phyloP scores from a whole-genome alignment of 169 alveolate genomes.

The Plasmodium falciparum region DNA sequence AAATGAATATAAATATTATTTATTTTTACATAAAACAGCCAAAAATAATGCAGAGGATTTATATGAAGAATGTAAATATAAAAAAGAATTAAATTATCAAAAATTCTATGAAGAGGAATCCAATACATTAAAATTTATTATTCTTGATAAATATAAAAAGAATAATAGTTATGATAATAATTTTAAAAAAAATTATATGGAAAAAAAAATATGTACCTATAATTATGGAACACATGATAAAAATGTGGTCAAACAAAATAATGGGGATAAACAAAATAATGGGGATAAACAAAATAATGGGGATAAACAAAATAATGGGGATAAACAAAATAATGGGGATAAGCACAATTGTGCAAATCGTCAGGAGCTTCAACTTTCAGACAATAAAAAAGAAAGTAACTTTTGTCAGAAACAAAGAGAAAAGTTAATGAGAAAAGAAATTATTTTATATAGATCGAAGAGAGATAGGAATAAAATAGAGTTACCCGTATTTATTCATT shows the following conservation, averaged over 20 bases:
- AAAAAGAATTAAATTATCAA: slow-evolving; percentile 60
- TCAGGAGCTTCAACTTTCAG: neutral
- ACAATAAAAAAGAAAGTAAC: slow-evolving; percentile 14
- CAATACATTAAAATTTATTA: slow-evolving; percentile 63
- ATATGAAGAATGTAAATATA: slow-evolving; percentile 55
- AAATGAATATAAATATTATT: slow-evolving; percentile 73
- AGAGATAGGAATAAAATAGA: slow-evolving; percentile 83
- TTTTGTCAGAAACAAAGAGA: slow-evolving; percentile 62
- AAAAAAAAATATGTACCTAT: slow-evolving; percentile 35
- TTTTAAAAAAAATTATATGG: slow-evolving; percentile 11
- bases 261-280: neutral
- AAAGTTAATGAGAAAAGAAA: slow-evolving; percentile 36
- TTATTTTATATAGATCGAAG: slow-evolving; percentile 71
- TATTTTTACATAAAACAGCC: slow-evolving; percentile 52
- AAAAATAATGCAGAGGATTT: slow-evolving; percentile 22
- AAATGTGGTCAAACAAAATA: neutral
- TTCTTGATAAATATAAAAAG: slow-evolving; percentile 43
- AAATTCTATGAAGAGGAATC: slow-evolving; percentile 61
- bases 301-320: neutral
- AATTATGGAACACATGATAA: neutral
- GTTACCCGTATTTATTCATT: slow-evolving; percentile 82
- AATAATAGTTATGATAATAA: slow-evolving; percentile 13
- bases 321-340: neutral
- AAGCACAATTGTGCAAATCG: neutral
- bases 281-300: neutral